Percentiles rank a stretch among this genome's conserved stretches.
These are phyloP conservation scores for Typha latifolia DNA, from an alignment of 176 grass and related monocot genomes.

Conservation along the genomic window DNA sequence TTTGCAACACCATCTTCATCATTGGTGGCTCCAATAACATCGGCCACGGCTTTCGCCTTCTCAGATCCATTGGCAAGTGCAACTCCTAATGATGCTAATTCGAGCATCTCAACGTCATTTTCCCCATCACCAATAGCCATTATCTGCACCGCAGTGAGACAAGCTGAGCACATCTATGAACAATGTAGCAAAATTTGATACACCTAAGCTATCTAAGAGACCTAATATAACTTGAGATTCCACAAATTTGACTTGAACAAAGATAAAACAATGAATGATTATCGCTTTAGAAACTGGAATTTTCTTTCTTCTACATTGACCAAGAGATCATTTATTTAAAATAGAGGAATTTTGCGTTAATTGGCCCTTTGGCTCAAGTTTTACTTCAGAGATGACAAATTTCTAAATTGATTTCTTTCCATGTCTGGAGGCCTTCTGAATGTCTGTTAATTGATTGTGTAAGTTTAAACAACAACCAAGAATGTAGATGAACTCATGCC, in stretches of 20 bases:
- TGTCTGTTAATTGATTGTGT: too few relatives aligned
- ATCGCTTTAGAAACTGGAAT: background rate
- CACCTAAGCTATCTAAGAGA: background rate
- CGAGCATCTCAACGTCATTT: constrained; percentile 94
- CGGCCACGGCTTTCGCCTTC: constrained; percentile 72
- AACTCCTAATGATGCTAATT: constrained; percentile 71
- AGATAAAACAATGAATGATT: background rate
- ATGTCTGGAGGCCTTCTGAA: too few relatives aligned
- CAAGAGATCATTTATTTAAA: background rate
- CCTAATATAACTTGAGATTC: background rate
- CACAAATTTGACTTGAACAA: background rate
- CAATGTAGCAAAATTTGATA: background rate
- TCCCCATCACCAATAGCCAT: constrained; percentile 98
- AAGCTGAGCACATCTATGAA: background rate
- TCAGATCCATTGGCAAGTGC: constrained; percentile 91
- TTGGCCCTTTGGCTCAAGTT: too few relatives aligned
- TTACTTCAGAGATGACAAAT: too few relatives aligned
- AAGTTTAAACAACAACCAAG: too few relatives aligned
- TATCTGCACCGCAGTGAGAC: constrained; percentile 26
- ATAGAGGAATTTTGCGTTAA: background rate
- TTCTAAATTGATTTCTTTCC: too few relatives aligned
- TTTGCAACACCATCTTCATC: constrained; percentile 83
- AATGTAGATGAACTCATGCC: too few relatives aligned
- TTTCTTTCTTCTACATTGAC: background rate
- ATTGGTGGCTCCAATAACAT: constrained; percentile 63